Conservation (phyloP, 768 basidiomycete species). For the Hygrocybe coccinea region DNA sequence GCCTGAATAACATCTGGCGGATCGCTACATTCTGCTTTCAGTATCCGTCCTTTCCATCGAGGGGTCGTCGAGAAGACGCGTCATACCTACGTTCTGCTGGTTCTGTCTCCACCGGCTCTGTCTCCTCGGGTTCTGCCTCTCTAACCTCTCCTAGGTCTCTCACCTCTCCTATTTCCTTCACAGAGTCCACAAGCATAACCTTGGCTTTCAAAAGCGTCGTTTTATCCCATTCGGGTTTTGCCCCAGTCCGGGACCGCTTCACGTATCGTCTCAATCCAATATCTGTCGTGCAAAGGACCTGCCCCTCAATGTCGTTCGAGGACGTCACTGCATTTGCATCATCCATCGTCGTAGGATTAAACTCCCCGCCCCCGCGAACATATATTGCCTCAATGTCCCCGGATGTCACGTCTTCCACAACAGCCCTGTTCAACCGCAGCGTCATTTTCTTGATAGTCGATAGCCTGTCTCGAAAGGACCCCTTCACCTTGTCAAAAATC, state of each 20-base stretch:
- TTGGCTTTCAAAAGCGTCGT: constrained; percentile 3
- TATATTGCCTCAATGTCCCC: neutral
- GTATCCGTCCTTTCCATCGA: too few species aligned
- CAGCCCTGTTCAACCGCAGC: constrained; percentile 1
- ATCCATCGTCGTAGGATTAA: constrained; percentile 2
- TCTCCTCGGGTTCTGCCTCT: too few species aligned
- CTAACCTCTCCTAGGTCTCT: too few species aligned
- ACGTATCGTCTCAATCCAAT: neutral
- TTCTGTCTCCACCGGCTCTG: too few species aligned
- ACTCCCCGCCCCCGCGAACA: neutral
- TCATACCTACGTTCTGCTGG: too few species aligned
- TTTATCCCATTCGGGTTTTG: neutral
- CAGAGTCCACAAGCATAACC: neutral
- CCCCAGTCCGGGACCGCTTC: neutral
- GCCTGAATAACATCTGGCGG: too few species aligned
- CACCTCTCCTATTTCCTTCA: neutral
- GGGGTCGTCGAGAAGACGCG: too few species aligned
- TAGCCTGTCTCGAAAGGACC: neutral
- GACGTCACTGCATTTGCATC: neutral
- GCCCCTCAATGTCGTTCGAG: neutral
- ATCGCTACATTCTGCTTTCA: too few species aligned
- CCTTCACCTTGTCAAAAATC: neutral
- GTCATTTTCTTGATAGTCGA: neutral
- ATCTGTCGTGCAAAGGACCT: neutral
- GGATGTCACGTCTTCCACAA: neutral